Percentiles rank a stretch among this genome's conserved stretches.
Evolutionary conservation across 495 filamentous ascomycete species (phyloP).

Genomic region (Cenococcum geophilum): DNA sequence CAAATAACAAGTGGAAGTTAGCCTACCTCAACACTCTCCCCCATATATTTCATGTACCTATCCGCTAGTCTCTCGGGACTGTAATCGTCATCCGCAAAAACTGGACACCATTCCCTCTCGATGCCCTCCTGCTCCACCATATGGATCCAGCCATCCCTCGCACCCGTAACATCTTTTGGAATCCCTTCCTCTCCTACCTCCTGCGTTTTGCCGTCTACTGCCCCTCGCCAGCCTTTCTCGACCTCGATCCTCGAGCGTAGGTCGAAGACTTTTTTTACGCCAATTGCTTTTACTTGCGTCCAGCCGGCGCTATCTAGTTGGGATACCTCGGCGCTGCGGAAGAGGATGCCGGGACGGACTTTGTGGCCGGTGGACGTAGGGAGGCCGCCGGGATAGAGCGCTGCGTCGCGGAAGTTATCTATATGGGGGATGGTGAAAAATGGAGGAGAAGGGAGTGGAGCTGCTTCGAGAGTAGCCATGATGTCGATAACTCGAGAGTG

Average conservation of each 20-base stretch:
- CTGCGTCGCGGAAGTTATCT: constrained; percentile 39
- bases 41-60: constrained; percentile 38
- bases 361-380: constrained; percentile 14
- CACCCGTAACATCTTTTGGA: constrained; percentile 21
- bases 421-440: constrained; percentile 36
- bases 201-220: not conserved
- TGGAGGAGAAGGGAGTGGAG: constrained; percentile 33
- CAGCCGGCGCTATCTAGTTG: constrained; percentile 29
- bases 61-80: constrained; percentile 38
- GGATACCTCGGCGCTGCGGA: constrained; percentile 35
- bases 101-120: constrained; percentile 35
- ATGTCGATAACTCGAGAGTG: not conserved
- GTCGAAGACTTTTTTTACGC: constrained; percentile 34
- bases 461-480: constrained; percentile 7
- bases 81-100: constrained; percentile 39
- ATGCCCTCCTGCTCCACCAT: constrained; percentile 20
- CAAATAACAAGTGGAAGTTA: not conserved
- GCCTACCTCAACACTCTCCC: constrained; percentile 29
- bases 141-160: constrained; percentile 23
- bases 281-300: constrained; percentile 25
- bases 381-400: constrained; percentile 19
- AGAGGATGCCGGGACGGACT: constrained; percentile 34
- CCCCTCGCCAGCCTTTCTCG: constrained; percentile 12
- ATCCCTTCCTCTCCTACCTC: constrained; percentile 6
- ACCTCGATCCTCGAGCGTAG: constrained; percentile 32